These are phyloP conservation scores for Fusarium sp. DNA, from an alignment of 2,329 filamentous ascomycete genomes.

Conservation along the genomic window DNA sequence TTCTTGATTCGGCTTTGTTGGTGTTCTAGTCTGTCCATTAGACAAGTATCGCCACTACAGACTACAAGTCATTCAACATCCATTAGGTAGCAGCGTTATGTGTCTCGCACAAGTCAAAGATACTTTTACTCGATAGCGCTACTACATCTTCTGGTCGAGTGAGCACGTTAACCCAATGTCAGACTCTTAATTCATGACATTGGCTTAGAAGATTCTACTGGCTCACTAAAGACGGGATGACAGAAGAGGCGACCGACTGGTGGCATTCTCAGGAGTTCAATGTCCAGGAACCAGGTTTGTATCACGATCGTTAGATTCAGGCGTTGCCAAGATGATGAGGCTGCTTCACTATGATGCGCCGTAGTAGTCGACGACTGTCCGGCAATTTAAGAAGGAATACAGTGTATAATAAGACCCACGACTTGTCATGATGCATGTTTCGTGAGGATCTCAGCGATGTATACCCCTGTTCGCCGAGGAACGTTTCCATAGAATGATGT, in stretches of 20 bases:
- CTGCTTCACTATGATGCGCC: not conserved
- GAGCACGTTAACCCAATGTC: not conserved
- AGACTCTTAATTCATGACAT: not conserved
- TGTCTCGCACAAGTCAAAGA: not conserved
- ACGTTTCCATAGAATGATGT: not conserved
- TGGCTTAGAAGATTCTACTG: constrained; percentile 6
- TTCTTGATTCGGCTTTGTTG: constrained; percentile 7
- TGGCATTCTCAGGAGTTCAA: constrained; percentile 13
- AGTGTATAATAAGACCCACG: not conserved
- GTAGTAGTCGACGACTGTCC: not conserved
- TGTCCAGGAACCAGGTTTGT: not conserved
- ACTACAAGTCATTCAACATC: not conserved
- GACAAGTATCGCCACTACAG: constrained; percentile 9
- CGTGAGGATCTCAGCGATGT: not conserved
- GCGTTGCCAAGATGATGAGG: constrained; percentile 1
- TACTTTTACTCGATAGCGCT: not conserved
- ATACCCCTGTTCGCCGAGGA: not conserved
- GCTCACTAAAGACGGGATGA: constrained; percentile 26
- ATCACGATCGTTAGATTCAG: not conserved
- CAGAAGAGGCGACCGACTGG: not conserved
- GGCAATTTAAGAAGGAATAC: not conserved
- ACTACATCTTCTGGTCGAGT: not conserved
- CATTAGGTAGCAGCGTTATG: not conserved
- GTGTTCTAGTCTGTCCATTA: not conserved
- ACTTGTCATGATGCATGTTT: not conserved